Percentiles rank a stretch among this genome's conserved stretches.
Conservation (phyloP, 306 rosid species). For the cucumber (Cucumis sativus) region Cucumber_9930_V3 NC_026655.2:16458001-16458500, state of each 20-base stretch:
- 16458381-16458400: constrained; percentile 92
- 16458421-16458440: constrained; percentile 1
- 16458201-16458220: constrained; percentile 63
- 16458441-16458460: neutral
- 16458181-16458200: constrained; percentile 68
- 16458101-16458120: constrained; percentile 30
- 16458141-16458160: constrained; percentile 21
- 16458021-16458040: neutral
- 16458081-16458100: constrained; percentile 19
- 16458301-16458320: constrained; percentile 69
- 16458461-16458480: neutral
- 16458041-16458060: neutral
- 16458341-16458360: constrained; percentile 38
- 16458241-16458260: constrained; percentile 8
- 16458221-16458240: constrained; percentile 9
- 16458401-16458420: constrained; percentile 77
- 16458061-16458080: constrained; percentile 2
- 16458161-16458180: constrained; percentile 73
- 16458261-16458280: constrained; percentile 10
- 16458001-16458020: too few species aligned
- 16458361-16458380: constrained; percentile 74
- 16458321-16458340: constrained; percentile 86
- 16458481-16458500: neutral
- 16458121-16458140: constrained; percentile 17
- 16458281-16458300: constrained; percentile 21